phyloP scores from a whole-genome alignment of 2,329 filamentous ascomycete species.

The Aspergillus awamori region DNA sequence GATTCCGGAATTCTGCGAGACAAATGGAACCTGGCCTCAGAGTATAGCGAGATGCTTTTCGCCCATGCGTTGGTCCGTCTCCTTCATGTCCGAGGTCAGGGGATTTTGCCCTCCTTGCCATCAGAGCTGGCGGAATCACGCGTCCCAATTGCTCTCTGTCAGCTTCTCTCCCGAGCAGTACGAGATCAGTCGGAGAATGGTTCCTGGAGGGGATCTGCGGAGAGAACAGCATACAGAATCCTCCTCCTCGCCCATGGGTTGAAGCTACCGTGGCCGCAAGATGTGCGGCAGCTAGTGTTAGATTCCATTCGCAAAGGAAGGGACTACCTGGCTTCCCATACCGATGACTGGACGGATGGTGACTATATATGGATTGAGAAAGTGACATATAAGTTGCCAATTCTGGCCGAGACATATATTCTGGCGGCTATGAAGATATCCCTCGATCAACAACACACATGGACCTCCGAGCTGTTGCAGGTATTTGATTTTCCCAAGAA shows the following conservation, averaged over 20 bases:
- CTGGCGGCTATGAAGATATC: constrained; percentile 29
- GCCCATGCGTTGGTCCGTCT: constrained; percentile 18
- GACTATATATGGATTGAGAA: constrained; percentile 29
- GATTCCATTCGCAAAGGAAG: not conserved
- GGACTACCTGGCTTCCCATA: not conserved
- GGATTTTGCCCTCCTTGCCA: constrained; percentile 7
- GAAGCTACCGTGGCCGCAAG: not conserved
- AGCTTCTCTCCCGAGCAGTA: constrained; percentile 10
- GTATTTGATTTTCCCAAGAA: not conserved
- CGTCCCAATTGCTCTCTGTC: constrained; percentile 13
- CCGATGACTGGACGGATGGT: constrained; percentile 4
- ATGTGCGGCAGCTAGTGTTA: not conserved
- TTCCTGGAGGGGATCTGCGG: constrained; percentile 23
- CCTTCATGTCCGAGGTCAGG: constrained; percentile 13
- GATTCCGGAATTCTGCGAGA: not conserved
- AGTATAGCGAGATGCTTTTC: constrained; percentile 22
- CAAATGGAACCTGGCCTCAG: constrained; percentile 7
- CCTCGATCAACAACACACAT: constrained; percentile 15
- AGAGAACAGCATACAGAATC: constrained; percentile 25
- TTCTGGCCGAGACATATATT: constrained; percentile 29
- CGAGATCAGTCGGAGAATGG: constrained; percentile 17
- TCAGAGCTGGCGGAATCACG: not conserved
- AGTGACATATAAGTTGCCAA: constrained; percentile 24
- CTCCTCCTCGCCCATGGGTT: constrained; percentile 17
- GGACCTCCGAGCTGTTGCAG: not conserved